These are phyloP conservation scores for Citeromyces nyonsensis DNA, from an alignment of 805 yeast genomes.

Conservation along the genomic window DNA sequence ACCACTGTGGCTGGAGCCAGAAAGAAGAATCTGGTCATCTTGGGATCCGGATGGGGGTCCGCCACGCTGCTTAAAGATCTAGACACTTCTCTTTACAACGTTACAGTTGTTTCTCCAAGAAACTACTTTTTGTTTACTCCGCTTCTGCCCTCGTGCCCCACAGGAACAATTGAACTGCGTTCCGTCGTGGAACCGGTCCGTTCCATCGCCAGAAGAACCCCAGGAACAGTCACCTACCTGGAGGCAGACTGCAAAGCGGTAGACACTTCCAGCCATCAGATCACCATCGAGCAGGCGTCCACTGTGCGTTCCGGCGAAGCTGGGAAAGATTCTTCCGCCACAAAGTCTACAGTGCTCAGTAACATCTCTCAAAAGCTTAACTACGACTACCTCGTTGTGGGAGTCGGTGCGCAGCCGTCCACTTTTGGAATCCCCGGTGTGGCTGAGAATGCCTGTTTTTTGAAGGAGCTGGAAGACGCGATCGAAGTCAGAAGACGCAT, in stretches of 20 bases:
- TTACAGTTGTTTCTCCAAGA: conserved; percentile 82
- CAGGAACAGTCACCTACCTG: conserved; percentile 66
- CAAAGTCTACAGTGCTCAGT: conserved; percentile 17
- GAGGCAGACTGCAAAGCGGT: conserved; percentile 85
- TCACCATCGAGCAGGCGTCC: conserved; percentile 43
- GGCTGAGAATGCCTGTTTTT: conserved; percentile 70
- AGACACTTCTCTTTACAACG: conserved; percentile 80
- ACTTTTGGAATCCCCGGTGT: conserved; percentile 95
- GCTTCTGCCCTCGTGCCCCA: conserved; percentile 86
- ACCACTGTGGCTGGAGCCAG: conserved; percentile 33
- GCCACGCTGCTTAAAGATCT: conserved; percentile 70
- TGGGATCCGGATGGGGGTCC: conserved; percentile 94
- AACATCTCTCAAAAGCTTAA: conserved; percentile 10
- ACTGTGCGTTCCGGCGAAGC: conserved; percentile 8
- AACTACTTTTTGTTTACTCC: conserved; percentile 94
- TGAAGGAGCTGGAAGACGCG: conserved; percentile 85
- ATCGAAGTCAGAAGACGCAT: conserved; percentile 68
- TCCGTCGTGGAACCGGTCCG: conserved; percentile 92
- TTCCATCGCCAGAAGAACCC: conserved; percentile 58
- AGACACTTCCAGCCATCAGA: conserved; percentile 53
- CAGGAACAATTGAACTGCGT: conserved; percentile 81
- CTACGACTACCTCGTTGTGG: conserved; percentile 79
- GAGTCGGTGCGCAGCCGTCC: conserved; percentile 91
- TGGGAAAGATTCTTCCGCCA: conserved; percentile 24
- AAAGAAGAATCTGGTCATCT: conserved; percentile 63